These are phyloP conservation scores for Teunomyces tritomae DNA, from an alignment of 805 yeast genomes.

Conservation along the genomic window DNA sequence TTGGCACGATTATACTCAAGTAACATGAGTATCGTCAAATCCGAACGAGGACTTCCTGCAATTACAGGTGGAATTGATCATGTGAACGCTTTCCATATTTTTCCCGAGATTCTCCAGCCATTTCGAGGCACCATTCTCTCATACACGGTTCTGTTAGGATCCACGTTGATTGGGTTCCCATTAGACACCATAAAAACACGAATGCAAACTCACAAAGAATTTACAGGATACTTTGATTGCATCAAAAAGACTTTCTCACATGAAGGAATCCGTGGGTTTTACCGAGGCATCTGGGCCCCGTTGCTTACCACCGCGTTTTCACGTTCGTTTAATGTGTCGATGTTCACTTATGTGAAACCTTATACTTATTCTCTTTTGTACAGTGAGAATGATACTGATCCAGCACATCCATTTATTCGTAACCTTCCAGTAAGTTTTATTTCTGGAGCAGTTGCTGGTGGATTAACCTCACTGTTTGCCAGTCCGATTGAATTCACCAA, in stretches of 20 bases:
- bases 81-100: conserved; percentile 42
- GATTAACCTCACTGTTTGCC: conserved; percentile 58
- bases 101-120: conserved; percentile 50
- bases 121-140: conserved; percentile 61
- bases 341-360: conserved; percentile 58
- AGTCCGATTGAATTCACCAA: conserved; percentile 88
- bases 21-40: background rate
- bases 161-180: conserved; percentile 78
- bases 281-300: conserved; percentile 76
- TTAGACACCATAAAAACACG: conserved; percentile 84
- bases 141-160: conserved; percentile 57
- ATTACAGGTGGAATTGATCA: conserved; percentile 55
- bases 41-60: conserved; percentile 27
- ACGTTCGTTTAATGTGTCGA: conserved; percentile 62
- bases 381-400: conserved; percentile 7
- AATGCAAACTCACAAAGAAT: conserved; percentile 71
- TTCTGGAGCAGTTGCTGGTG: conserved; percentile 70
- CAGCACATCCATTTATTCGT: conserved; percentile 40
- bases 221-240: conserved; percentile 56
- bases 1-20: background rate
- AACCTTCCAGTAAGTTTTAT: conserved; percentile 44
- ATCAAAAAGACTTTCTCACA: conserved; percentile 48
- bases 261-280: conserved; percentile 72
- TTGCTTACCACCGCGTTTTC: conserved; percentile 62
- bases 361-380: conserved; percentile 13